Base-by-base conservation (phyloP, 179 eudicot species). In the Corrigiola litoralis region DNA sequence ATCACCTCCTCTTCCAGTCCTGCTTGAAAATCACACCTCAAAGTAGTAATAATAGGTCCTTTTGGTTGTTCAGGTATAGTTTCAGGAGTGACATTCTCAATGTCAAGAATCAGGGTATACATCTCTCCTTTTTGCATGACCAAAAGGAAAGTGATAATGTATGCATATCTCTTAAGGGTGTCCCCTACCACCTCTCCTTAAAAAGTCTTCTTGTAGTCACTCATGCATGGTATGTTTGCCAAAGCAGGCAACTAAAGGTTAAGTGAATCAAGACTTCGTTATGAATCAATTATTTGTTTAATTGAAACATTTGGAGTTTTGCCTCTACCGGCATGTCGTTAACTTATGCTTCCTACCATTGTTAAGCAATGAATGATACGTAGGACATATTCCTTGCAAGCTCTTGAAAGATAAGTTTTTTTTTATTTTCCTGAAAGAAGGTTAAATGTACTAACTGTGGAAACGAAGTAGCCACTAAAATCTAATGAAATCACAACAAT, bases 201-300 rank as follows among this genome's bases (percentile, higher is more conserved):
- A 33, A 6, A 41, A 44, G 8, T n/a, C 40, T 48, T 46, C 40
- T 37, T 53, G 38, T 27, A 59, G 27, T 60, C 32, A 34, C 44
- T 74, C 65, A 69, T 69, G 74, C 65, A 69, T 69, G 74, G 69
- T 48, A 42, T 63, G 47, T 50, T 73, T 72, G 70, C 48, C 65
- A 72, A 48, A 57, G 17, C 33, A 65, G 54, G 70, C 38, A 7
- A 70, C 58, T 72, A 50, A 36, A 40, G 52, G 25, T 72, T 48
- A 65, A 65, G 2, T 38, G 65, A 57, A 65, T 58, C 60, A 65
- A 65, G 70, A 65, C 65, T 61, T 53, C 37, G 13, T 32, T 55
- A 25, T 52, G 51, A 14, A 47, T 46, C 12, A 20, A 12, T 4
- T 24, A 6, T 33, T 33, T 49, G 1, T 7, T 7, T 3, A 38